A percentile compares a stretch with the other conserved stretches of the same genome.
phyloP scores from a whole-genome alignment of 768 basidiomycete species.

The Holtermanniella nyarrowii region DNA sequence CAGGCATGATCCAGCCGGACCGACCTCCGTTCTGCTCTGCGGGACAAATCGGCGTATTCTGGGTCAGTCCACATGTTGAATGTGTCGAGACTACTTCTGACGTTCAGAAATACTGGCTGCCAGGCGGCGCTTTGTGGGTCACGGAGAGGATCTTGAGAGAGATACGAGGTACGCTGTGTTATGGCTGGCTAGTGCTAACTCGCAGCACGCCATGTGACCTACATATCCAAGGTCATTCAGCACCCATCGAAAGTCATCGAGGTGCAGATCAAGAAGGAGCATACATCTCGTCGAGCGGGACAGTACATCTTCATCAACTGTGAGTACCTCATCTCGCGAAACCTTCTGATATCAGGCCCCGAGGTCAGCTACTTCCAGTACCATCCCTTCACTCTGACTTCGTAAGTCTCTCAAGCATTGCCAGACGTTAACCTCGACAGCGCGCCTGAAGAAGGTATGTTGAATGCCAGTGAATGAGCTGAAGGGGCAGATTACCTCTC shows the following conservation, averaged over 20 bases:
- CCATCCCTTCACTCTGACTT: slow-evolving; percentile 93
- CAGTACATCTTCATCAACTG: slow-evolving; percentile 79
- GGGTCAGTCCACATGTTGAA: slow-evolving; percentile 62
- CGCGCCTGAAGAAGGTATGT: slow-evolving; percentile 3
- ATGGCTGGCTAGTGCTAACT: background rate
- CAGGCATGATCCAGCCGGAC: slow-evolving; percentile 55
- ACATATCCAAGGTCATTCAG: slow-evolving; percentile 75
- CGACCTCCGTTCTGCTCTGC: slow-evolving; percentile 75
- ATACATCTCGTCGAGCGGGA: slow-evolving; percentile 67
- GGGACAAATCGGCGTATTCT: slow-evolving; percentile 83
- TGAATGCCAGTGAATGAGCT: background rate
- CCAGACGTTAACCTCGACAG: background rate
- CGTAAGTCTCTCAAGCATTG: slow-evolving; percentile 42
- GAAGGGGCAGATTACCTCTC: slow-evolving; percentile 85
- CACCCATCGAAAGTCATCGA: slow-evolving; percentile 92
- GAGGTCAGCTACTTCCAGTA: slow-evolving; percentile 91
- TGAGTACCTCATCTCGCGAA: background rate
- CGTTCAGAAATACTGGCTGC: slow-evolving; percentile 37
- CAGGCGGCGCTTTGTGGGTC: slow-evolving; percentile 57
- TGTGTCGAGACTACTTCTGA: no score
- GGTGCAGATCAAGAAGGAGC: slow-evolving; percentile 95
- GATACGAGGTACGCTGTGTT: slow-evolving; percentile 47
- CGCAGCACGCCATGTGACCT: slow-evolving; percentile 74
- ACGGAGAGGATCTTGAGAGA: slow-evolving; percentile 83
- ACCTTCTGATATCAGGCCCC: slow-evolving; percentile 46